Evolutionary conservation across 2,329 filamentous ascomycete species (phyloP).

Genomic region (Dendryphion nanum): DNA sequence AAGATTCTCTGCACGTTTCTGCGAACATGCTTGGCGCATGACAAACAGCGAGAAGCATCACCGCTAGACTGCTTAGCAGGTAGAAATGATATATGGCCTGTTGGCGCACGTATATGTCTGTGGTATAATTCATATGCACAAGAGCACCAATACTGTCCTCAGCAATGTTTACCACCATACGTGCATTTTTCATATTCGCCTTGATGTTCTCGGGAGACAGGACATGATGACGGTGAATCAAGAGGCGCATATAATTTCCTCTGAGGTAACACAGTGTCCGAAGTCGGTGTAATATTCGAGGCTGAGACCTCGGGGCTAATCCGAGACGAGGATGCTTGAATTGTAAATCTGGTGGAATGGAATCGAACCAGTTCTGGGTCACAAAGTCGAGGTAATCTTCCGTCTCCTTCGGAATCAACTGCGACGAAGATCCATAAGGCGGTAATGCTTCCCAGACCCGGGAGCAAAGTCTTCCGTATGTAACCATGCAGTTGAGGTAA

Average conservation of each 20-base stretch:
- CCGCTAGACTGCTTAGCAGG: conserved; percentile 15
- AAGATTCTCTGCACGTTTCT: conserved; percentile 14
- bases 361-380: conserved; percentile 16
- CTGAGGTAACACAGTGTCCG: conserved; percentile 16
- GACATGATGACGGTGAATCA: conserved; percentile 20
- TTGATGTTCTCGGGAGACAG: conserved; percentile 16
- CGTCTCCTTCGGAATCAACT: conserved; percentile 18
- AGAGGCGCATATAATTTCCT: conserved; percentile 16
- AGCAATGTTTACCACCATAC: conserved; percentile 16
- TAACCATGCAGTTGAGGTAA: conserved; percentile 17
- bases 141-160: conserved; percentile 19
- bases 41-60: conserved; percentile 17
- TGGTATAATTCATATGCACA: conserved; percentile 17
- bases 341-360: conserved; percentile 16
- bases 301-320: conserved; percentile 9
- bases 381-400: conserved; percentile 21
- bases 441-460: conserved; percentile 20
- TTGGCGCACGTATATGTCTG: conserved; percentile 18
- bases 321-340: conserved; percentile 14
- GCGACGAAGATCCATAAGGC: conserved; percentile 15
- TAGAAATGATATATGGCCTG: conserved; percentile 20
- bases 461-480: conserved; percentile 17
- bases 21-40: conserved; percentile 18
- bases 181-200: conserved; percentile 10
- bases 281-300: conserved; percentile 14